Evolutionary conservation across 495 filamentous ascomycete genomes (phyloP), one percentile per base, ranked within the genome.

Genomic region (Delitschia confertaspora): DNA sequence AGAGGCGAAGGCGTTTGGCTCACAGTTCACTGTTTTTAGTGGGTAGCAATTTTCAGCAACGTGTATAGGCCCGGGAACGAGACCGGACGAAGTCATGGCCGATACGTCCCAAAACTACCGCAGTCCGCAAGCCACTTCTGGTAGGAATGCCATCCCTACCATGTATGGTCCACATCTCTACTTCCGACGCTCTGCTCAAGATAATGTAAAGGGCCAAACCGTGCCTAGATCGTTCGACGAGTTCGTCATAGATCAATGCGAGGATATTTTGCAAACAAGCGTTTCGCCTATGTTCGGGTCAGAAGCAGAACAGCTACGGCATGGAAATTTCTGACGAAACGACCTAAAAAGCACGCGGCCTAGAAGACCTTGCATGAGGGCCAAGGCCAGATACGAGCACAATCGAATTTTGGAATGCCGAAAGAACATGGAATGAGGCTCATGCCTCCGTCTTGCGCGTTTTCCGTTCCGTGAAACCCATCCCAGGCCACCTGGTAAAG

Each of bases 131-230:
- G 24, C 16, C 37, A 23, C 42, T 23, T 4, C 13, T 53, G n/a
- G 38, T 47, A n/a, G 20, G 14, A 46, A 9, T 24, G 16, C 1
- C 31, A 37, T 33, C 31, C 49, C 3, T 42, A 37, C 6, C 36
- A 38, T 5, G n/a, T 47, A 53, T 42, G 49, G 49, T 16, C 32
- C 33, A 4, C 42, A 53, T 31, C 49, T 38, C 8, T 53, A 47
- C 37, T 53, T 46, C 24, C 36, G 49, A 18, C 36, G 36, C 3
- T 45, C 18, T 21, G 40, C 47, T 25, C 35, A 40, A 16, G 49
- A 42, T 10, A 47, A 47, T 21, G 13, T 53, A 16, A 35, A 46
- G n/a, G 32, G 23, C 16, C 29, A 23, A 10, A 53, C 49, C 7
- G 37, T 17, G 9, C 35, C 42, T 1, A 27, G 23, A 4, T 46